Conservation (phyloP, 1,139 yeast species). For the Saccharomyces hybrid region DNA sequence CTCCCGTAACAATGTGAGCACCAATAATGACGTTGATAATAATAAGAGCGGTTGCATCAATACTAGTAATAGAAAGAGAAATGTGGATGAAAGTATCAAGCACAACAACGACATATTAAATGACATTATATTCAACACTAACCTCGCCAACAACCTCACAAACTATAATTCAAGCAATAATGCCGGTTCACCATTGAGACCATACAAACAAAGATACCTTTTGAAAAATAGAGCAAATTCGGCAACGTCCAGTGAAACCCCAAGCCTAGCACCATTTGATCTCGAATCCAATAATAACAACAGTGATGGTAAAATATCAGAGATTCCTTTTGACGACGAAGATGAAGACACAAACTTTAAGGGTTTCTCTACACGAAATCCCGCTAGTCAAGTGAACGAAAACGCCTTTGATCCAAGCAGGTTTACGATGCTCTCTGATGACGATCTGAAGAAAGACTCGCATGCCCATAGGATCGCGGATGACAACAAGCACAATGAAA, state of each 20-base stretch:
- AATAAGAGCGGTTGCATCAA: neutral
- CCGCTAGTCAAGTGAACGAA: neutral
- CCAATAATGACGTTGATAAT: neutral
- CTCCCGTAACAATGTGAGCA: neutral
- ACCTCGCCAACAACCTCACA: constrained; percentile 2
- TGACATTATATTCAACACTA: constrained; percentile 3
- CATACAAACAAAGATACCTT: constrained; percentile 17
- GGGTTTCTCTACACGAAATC: neutral
- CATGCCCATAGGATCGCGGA: neutral
- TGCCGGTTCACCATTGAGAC: constrained; percentile 1
- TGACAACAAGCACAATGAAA: neutral
- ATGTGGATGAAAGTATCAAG: constrained; percentile 2
- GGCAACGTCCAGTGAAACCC: constrained; percentile 9
- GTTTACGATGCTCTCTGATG: neutral
- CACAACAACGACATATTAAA: constrained; percentile 4
- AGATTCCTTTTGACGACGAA: constrained; percentile 23
- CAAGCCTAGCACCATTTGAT: constrained; percentile 3
- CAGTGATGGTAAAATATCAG: constrained; percentile 17
- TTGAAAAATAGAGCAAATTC: constrained; percentile 22
- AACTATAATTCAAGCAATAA: constrained; percentile 3
- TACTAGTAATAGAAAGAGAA: neutral
- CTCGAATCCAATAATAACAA: neutral
- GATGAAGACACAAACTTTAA: constrained; percentile 5
- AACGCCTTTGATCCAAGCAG: neutral
- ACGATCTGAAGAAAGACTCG: neutral